Conservation (phyloP, 768 basidiomycete genomes). For the Collybia nuda region DNA sequence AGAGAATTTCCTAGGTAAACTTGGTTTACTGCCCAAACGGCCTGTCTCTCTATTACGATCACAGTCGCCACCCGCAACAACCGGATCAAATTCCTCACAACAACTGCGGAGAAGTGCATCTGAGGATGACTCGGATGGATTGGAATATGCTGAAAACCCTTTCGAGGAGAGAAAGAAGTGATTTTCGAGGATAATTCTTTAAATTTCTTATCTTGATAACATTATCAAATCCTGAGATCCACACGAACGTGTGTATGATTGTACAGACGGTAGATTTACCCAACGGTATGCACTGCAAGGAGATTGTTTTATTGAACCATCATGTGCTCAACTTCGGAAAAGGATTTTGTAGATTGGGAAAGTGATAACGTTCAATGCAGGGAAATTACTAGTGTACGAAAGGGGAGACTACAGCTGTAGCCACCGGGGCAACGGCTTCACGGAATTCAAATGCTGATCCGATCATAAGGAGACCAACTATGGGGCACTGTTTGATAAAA, state of each 20-base stretch:
- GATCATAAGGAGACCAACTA: conserved; percentile 84
- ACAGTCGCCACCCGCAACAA: conserved; percentile 15
- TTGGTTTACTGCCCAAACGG: conserved; percentile 72
- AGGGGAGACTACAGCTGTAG: conserved; percentile 34
- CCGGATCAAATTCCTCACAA: conserved; percentile 3
- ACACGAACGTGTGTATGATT: conserved; percentile 1
- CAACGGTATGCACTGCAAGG: background rate
- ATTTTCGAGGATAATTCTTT: conserved; percentile 1
- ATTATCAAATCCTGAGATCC: background rate
- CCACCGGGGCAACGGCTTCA: conserved; percentile 31
- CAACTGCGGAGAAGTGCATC: conserved; percentile 18
- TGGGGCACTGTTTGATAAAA: conserved; percentile 1
- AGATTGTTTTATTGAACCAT: background rate
- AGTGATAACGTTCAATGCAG: background rate
- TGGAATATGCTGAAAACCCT: conserved; percentile 75
- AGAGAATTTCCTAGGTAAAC: conserved; percentile 42
- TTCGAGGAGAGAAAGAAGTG: conserved; percentile 53
- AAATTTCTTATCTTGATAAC: background rate
- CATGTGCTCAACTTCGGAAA: too few relatives aligned
- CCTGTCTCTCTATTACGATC: conserved; percentile 61
- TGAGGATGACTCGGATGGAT: conserved; percentile 47
- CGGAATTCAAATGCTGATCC: conserved; percentile 61
- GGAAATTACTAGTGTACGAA: conserved; percentile 30
- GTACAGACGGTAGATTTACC: background rate
- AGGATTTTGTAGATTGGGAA: too few relatives aligned